These are phyloP conservation scores for Candida quercuum DNA, from an alignment of 805 yeast genomes.

Conservation along the genomic window DNA sequence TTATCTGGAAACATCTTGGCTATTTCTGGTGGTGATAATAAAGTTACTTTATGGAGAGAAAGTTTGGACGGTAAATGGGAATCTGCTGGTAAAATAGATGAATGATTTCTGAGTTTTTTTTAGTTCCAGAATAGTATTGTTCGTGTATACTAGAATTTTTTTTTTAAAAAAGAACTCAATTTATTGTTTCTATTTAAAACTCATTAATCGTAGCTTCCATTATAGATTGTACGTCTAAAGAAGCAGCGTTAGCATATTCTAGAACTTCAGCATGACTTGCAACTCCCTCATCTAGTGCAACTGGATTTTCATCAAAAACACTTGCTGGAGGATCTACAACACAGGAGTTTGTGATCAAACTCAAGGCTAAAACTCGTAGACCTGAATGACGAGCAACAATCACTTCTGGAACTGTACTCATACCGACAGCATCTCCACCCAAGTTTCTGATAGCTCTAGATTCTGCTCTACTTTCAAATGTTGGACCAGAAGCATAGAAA, in stretches of 20 bases:
- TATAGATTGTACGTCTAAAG: slow-evolving; percentile 70
- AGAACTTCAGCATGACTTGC: slow-evolving; percentile 93
- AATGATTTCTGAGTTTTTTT: slow-evolving; percentile 31
- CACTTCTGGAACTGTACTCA: slow-evolving; percentile 97
- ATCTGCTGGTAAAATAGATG: slow-evolving; percentile 93
- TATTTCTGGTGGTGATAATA: slow-evolving; percentile 92
- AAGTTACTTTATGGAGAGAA: slow-evolving; percentile 95
- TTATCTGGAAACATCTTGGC: slow-evolving; percentile 94
- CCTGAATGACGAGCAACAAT: slow-evolving; percentile 88
- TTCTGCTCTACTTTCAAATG: slow-evolving; percentile 91
- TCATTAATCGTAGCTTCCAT: slow-evolving; percentile 56
- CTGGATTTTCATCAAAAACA: slow-evolving; percentile 51
- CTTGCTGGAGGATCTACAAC: slow-evolving; percentile 65
- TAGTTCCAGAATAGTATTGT: not conserved
- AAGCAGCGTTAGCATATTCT: slow-evolving; percentile 74
- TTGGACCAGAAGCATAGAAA: slow-evolving; percentile 85
- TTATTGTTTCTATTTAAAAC: slow-evolving; percentile 3
- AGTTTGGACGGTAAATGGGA: slow-evolving; percentile 93
- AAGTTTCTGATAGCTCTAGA: slow-evolving; percentile 61
- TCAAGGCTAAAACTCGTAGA: slow-evolving; percentile 74
- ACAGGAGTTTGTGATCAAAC: slow-evolving; percentile 81
- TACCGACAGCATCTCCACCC: slow-evolving; percentile 95
- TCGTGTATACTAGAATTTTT: not conserved
- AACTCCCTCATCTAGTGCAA: slow-evolving; percentile 59
- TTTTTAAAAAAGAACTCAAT: not conserved